Conservation (phyloP, 352 stramenopile genomes). For the Globisporangium iwayamae region DNA sequence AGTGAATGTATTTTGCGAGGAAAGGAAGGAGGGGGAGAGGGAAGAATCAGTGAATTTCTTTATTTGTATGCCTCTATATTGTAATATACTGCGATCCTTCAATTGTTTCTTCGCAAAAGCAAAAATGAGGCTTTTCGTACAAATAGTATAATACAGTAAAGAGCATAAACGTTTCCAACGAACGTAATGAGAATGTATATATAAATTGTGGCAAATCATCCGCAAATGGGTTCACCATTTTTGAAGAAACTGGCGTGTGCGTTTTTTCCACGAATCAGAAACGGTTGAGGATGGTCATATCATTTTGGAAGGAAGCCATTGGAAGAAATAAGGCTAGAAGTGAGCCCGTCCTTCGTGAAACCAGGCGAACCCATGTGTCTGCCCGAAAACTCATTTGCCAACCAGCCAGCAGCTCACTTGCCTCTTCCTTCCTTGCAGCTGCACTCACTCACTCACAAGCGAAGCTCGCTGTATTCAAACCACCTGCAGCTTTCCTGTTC, state of each 20-base stretch:
- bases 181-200: neutral
- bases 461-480: neutral
- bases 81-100: too few relatives aligned
- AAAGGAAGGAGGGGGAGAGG: too few relatives aligned
- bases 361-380: neutral
- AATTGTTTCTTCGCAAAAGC: too few relatives aligned
- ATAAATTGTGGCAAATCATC: neutral
- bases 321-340: neutral
- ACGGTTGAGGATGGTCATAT: neutral
- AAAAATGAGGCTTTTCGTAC: too few relatives aligned
- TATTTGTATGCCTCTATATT: too few relatives aligned
- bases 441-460: neutral
- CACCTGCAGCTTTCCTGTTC: neutral
- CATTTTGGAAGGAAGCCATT: neutral
- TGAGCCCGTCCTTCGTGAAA: neutral
- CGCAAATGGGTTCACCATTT: neutral
- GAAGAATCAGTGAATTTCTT: too few relatives aligned
- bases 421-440: neutral
- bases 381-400: too few relatives aligned
- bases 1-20: too few relatives aligned
- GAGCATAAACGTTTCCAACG: too few relatives aligned
- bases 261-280: constrained; percentile 4
- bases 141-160: too few relatives aligned
- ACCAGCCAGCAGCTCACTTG: too few relatives aligned
- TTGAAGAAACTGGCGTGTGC: neutral